Conservation (phyloP, 306 rosid species). For the Quillaja saponaria region DNA sequence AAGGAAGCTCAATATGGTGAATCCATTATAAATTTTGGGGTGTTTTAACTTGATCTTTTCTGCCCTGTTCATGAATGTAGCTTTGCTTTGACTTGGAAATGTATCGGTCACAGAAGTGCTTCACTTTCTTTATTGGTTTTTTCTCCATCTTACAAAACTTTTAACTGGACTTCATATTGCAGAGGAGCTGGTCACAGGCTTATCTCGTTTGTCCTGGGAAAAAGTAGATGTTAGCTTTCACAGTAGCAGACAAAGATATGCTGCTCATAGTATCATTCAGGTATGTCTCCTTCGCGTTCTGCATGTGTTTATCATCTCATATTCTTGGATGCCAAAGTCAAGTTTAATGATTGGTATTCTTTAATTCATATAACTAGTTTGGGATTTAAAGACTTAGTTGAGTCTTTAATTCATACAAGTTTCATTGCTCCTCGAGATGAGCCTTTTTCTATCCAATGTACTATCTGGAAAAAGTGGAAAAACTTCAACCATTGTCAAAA, state of each 20-base stretch:
- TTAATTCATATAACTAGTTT: background rate
- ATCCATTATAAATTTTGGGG: too few relatives aligned
- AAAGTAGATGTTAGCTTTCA: conserved; percentile 96
- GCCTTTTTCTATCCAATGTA: background rate
- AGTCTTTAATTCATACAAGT: conserved; percentile 5
- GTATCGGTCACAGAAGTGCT: background rate
- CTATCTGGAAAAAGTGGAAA: too few relatives aligned
- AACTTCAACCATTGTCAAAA: too few relatives aligned
- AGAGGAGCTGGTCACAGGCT: conserved; percentile 86
- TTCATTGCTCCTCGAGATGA: background rate
- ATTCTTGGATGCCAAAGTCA: background rate
- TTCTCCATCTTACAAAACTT: conserved; percentile 19
- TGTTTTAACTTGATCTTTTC: too few relatives aligned
- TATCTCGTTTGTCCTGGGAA: conserved; percentile 88
- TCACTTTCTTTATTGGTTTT: background rate
- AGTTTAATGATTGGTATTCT: conserved; percentile 3
- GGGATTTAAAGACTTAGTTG: background rate
- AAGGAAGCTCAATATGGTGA: too few relatives aligned
- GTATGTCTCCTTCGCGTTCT: conserved; percentile 36
- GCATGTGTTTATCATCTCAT: background rate
- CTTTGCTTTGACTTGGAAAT: conserved; percentile 11
- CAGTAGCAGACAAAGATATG: conserved; percentile 66
- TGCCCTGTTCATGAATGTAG: background rate
- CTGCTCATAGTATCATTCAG: conserved; percentile 98
- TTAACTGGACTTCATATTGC: conserved; percentile 35